A percentile compares a stretch with the other conserved stretches of the same genome.
Evolutionary conservation across 2,329 filamentous ascomycete species (phyloP).

Genomic region (Aspergillus novoparasiticus): DNA sequence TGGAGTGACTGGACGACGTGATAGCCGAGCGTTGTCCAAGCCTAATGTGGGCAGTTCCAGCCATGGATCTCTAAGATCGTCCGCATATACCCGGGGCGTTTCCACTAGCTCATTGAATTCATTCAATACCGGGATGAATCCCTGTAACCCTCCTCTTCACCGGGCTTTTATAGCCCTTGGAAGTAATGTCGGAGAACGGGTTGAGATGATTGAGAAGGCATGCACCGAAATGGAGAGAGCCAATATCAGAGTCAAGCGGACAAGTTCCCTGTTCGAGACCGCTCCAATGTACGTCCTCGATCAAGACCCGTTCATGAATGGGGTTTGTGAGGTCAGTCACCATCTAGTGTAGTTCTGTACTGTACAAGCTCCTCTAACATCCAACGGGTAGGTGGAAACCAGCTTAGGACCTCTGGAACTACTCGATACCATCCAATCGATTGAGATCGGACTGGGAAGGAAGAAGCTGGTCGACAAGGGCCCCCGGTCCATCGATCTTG

Average conservation of each 20-base stretch:
- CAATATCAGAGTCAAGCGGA: conserved; percentile 73
- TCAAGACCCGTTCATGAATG: conserved; percentile 87
- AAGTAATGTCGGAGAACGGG: conserved; percentile 86
- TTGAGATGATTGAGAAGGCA: conserved; percentile 81
- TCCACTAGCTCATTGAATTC: conserved; percentile 12
- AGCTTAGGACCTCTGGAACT: conserved; percentile 72
- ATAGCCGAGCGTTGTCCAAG: conserved; percentile 1
- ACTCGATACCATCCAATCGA: conserved; percentile 77
- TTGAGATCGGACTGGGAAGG: conserved; percentile 78
- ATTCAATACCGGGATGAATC: conserved; percentile 23
- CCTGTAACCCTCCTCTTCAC: conserved; percentile 27
- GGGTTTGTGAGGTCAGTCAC: conserved; percentile 77
- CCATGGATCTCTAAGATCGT: conserved; percentile 10
- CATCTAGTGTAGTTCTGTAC: neutral
- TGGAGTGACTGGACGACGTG: neutral
- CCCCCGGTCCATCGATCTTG: conserved; percentile 89
- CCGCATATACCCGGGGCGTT: conserved; percentile 10
- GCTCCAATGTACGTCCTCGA: conserved; percentile 95
- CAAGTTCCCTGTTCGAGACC: conserved; percentile 91
- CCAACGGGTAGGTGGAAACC: conserved; percentile 70
- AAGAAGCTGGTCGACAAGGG: conserved; percentile 89
- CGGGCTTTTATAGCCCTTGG: conserved; percentile 83
- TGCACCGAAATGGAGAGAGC: conserved; percentile 74
- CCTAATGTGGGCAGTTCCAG: neutral
- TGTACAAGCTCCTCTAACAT: conserved; percentile 14